Evolutionary conservation across 495 filamentous ascomycete species (phyloP).

Genomic region (Lasiosphaeris hirsuta): DNA sequence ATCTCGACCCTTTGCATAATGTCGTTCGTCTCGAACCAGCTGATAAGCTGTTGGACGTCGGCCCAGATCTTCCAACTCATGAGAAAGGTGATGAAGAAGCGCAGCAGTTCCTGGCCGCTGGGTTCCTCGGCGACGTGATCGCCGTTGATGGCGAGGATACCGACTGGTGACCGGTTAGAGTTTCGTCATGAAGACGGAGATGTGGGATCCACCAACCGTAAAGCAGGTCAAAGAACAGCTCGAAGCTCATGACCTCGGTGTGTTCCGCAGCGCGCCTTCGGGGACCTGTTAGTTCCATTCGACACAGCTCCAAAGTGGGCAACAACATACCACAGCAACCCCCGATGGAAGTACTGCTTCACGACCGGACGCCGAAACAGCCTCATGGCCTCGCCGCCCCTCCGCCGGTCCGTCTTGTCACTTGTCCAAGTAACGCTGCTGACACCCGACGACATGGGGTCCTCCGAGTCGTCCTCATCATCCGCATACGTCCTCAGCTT

Average conservation of each 20-base stretch:
- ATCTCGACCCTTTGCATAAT: slow-evolving; percentile 51
- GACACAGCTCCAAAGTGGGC: neutral
- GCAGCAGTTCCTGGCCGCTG: slow-evolving; percentile 34
- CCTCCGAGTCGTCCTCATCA: slow-evolving; percentile 9
- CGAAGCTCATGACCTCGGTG: slow-evolving; percentile 54
- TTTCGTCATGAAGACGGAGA: neutral
- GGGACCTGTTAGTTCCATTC: neutral
- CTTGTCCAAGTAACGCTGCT: neutral
- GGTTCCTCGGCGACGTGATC: slow-evolving; percentile 51
- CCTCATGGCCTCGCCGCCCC: slow-evolving; percentile 42
- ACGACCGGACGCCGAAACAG: slow-evolving; percentile 55
- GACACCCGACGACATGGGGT: neutral
- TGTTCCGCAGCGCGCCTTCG: slow-evolving; percentile 39
- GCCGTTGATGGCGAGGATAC: slow-evolving; percentile 61
- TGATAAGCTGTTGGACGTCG: slow-evolving; percentile 48
- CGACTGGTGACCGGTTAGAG: slow-evolving; percentile 43
- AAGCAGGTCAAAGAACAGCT: slow-evolving; percentile 53
- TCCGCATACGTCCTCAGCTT: slow-evolving; percentile 45
- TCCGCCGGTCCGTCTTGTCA: slow-evolving; percentile 29
- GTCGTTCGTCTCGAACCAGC: slow-evolving; percentile 59
- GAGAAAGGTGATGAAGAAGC: slow-evolving; percentile 44
- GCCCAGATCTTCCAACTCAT: slow-evolving; percentile 60
- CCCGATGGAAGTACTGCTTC: slow-evolving; percentile 60
- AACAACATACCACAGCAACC: slow-evolving; percentile 47
- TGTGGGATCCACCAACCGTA: slow-evolving; percentile 23